phyloP scores from a whole-genome alignment of 257 asterid species.

The Cruciata laevipes region DNA sequence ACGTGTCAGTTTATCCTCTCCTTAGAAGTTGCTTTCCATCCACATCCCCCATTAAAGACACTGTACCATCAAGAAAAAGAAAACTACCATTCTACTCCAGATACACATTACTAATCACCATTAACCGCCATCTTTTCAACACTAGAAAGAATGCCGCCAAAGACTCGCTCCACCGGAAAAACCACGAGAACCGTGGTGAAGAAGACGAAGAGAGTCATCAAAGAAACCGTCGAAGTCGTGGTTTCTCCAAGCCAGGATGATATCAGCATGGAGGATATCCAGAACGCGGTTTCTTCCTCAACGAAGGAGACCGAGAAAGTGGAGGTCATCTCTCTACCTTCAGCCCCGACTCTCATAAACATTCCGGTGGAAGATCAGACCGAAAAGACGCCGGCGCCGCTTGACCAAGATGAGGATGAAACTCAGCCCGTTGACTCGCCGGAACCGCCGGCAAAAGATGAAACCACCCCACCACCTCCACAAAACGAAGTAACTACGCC shows the following conservation, averaged over 20 bases:
- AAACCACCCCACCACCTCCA: neutral
- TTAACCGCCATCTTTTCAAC: neutral
- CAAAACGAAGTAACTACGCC: slow-evolving; percentile 5
- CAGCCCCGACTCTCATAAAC: slow-evolving; percentile 9
- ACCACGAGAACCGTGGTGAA: slow-evolving; percentile 39
- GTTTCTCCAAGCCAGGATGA: slow-evolving; percentile 31
- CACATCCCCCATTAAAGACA: neutral
- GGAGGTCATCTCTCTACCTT: slow-evolving; percentile 26
- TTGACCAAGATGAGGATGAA: slow-evolving; percentile 21
- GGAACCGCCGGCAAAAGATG: neutral
- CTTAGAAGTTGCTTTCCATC: neutral
- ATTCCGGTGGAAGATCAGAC: slow-evolving; percentile 16
- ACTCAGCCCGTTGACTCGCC: slow-evolving; percentile 26
- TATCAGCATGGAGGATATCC: neutral
- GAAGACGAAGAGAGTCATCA: slow-evolving; percentile 46
- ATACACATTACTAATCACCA: neutral
- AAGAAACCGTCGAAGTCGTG: slow-evolving; percentile 50
- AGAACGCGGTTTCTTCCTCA: slow-evolving; percentile 19
- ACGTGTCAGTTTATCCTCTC: slow-evolving; percentile 27
- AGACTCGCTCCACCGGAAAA: slow-evolving; percentile 31
- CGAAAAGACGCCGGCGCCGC: neutral
- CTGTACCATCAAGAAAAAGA: no score
- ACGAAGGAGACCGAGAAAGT: slow-evolving; percentile 27
- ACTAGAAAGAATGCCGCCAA: slow-evolving; percentile 48
- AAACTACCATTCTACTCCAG: slow-evolving; percentile 1